Conservation (phyloP, 306 rosid species). For the Trichosanthes cucumerina region DNA sequence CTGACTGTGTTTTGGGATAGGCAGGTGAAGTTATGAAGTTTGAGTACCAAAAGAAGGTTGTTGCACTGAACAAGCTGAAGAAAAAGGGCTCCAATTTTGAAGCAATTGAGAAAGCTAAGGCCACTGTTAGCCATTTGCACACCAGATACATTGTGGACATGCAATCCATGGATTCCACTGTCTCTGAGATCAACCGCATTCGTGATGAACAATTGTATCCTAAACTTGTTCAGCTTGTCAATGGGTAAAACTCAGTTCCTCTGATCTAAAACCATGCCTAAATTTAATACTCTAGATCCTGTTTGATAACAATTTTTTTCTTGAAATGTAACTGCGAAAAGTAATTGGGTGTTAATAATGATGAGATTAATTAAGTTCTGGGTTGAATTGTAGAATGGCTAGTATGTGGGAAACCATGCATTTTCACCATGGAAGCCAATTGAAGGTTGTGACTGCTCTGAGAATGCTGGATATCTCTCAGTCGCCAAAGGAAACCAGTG, state of each 20-base stretch:
- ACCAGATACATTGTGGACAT: slow-evolving; percentile 96
- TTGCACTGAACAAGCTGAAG: slow-evolving; percentile 61
- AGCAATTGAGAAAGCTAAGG: slow-evolving; percentile 82
- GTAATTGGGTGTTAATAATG: not conserved
- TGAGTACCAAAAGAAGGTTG: slow-evolving; percentile 79
- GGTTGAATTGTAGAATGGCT: slow-evolving; percentile 60
- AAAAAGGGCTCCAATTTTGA: slow-evolving; percentile 54
- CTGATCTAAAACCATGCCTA: not conserved
- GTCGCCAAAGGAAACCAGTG: slow-evolving; percentile 67
- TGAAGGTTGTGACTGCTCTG: slow-evolving; percentile 24
- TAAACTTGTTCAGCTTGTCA: slow-evolving; percentile 75
- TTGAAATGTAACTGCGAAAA: not conserved
- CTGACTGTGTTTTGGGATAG: slow-evolving; percentile 33
- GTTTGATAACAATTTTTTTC: not conserved
- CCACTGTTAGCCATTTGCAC: slow-evolving; percentile 85
- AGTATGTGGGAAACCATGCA: slow-evolving; percentile 68
- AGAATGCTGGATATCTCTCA: slow-evolving; percentile 47
- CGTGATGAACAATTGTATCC: slow-evolving; percentile 82
- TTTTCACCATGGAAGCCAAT: slow-evolving; percentile 45
- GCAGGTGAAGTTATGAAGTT: slow-evolving; percentile 89
- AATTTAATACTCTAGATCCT: not conserved
- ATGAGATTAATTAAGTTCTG: not conserved
- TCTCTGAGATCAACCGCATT: slow-evolving; percentile 76
- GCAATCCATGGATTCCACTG: slow-evolving; percentile 99
- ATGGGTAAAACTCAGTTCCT: slow-evolving; percentile 42